Percentiles rank a stretch among this genome's conserved stretches.
phyloP scores from a whole-genome alignment of 139 green algal genomes.

The Chlamydomonas incerta region DNA sequence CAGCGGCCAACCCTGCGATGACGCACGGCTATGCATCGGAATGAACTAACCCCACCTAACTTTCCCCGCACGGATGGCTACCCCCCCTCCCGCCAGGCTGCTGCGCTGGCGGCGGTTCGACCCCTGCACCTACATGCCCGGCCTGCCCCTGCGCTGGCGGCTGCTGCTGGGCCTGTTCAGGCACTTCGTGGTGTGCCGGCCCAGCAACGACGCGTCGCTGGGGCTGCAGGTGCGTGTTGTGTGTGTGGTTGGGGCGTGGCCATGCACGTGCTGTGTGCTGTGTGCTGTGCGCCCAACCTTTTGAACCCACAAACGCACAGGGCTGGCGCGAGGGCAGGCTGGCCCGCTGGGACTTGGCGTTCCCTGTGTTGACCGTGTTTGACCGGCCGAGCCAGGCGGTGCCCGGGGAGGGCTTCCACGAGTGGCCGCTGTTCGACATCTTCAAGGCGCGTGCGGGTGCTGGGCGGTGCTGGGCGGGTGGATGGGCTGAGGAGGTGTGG shows the following conservation, averaged over 20 bases:
- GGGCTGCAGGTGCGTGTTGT: not conserved
- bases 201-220: constrained; percentile 19
- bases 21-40: too few species aligned
- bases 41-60: not conserved
- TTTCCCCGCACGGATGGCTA: not conserved
- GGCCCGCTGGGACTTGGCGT: not conserved
- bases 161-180: not conserved
- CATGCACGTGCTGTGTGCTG: too few species aligned
- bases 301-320: too few species aligned
- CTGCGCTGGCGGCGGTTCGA: constrained; percentile 11
- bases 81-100: not conserved
- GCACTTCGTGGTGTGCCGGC: constrained; percentile 1
- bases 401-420: constrained; percentile 17
- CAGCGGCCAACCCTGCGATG: too few species aligned
- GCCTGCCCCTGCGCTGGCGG: not conserved
- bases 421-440: constrained; percentile 28
- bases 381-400: not conserved
- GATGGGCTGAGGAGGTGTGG: too few species aligned
- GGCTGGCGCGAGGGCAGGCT: constrained; percentile 16
- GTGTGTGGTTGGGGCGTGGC: too few species aligned
- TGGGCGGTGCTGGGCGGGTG: too few species aligned
- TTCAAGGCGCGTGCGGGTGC: constrained; percentile 11
- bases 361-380: not conserved
- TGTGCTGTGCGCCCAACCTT: too few species aligned
- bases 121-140: not conserved